A percentile compares a stretch with the other conserved stretches of the same genome.
These are phyloP conservation scores for Eucalyptus regnans DNA, from an alignment of 345 rosid genomes.

Conservation along the genomic window DNA sequence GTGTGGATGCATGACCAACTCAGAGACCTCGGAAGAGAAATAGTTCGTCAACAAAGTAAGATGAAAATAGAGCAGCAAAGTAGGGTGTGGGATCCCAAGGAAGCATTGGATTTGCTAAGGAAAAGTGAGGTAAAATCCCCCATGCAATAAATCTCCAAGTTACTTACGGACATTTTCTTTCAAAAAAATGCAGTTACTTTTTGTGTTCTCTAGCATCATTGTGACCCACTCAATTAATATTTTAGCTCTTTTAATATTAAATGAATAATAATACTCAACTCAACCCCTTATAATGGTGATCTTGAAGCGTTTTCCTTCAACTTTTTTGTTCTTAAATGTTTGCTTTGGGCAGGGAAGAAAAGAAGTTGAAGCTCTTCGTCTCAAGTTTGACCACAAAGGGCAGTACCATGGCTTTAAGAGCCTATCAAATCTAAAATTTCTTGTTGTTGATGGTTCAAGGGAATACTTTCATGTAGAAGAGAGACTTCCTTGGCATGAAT, in stretches of 20 bases:
- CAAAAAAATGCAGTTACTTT: rapidly evolving
- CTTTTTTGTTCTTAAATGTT: too few species aligned
- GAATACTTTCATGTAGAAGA: rapidly evolving
- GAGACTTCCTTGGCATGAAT: not conserved
- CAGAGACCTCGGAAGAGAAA: not conserved
- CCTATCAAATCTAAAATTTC: not conserved
- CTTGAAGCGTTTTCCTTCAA: too few species aligned
- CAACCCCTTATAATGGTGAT: too few species aligned
- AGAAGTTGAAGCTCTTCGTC: not conserved
- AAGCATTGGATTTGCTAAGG: not conserved
- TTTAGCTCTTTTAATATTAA: too few species aligned
- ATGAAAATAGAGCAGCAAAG: not conserved
- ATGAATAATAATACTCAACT: rapidly evolving
- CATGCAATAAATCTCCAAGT: too few species aligned
- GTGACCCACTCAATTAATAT: too few species aligned
- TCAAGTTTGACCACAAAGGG: not conserved
- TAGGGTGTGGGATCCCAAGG: not conserved
- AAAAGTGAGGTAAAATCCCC: rapidly evolving
- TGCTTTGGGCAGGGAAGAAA: not conserved
- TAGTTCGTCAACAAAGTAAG: not conserved
- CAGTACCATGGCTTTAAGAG: not conserved
- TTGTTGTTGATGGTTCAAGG: not conserved
- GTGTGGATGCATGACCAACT: not conserved
- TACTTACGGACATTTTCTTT: not conserved
- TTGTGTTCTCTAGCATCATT: too few species aligned